Conservation (phyloP, 352 stramenopile genomes). For the Blastocystis sp. region DNA sequence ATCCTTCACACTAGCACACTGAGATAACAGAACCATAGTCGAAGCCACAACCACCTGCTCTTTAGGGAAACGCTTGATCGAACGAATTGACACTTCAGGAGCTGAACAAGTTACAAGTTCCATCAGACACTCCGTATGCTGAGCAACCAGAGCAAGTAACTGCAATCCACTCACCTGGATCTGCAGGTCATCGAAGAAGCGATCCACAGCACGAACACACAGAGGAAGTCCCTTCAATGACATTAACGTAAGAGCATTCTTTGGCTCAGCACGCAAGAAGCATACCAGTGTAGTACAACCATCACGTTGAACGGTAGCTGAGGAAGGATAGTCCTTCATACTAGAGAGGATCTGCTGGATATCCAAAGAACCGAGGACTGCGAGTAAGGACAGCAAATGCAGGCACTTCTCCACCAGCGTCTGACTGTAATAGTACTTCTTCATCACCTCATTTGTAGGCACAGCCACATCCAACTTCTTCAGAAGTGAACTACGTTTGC, state of each 20-base stretch:
- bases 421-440: slow-evolving; percentile 45
- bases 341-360: slow-evolving; percentile 44
- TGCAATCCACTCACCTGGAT: slow-evolving; percentile 43
- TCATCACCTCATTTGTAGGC: slow-evolving; percentile 27
- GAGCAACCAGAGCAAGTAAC: slow-evolving; percentile 12
- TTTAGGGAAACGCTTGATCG: slow-evolving; percentile 43
- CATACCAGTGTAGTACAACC: background rate
- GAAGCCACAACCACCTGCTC: slow-evolving; percentile 1
- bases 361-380: background rate
- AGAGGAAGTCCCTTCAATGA: slow-evolving; percentile 3
- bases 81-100: slow-evolving; percentile 32
- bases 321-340: slow-evolving; percentile 46
- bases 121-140: background rate
- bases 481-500: background rate
- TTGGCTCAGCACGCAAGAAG: background rate
- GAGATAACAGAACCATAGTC: background rate
- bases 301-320: background rate
- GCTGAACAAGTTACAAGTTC: background rate
- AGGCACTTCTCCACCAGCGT: slow-evolving; percentile 61
- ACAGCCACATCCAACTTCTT: background rate
- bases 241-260: slow-evolving; percentile 8
- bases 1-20: background rate
- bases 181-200: slow-evolving; percentile 35
- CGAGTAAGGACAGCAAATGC: slow-evolving; percentile 26
- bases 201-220: slow-evolving; percentile 15